phyloP scores from a whole-genome alignment of 2,329 filamentous ascomycete genomes.

The Pyrenophora graminea region DNA sequence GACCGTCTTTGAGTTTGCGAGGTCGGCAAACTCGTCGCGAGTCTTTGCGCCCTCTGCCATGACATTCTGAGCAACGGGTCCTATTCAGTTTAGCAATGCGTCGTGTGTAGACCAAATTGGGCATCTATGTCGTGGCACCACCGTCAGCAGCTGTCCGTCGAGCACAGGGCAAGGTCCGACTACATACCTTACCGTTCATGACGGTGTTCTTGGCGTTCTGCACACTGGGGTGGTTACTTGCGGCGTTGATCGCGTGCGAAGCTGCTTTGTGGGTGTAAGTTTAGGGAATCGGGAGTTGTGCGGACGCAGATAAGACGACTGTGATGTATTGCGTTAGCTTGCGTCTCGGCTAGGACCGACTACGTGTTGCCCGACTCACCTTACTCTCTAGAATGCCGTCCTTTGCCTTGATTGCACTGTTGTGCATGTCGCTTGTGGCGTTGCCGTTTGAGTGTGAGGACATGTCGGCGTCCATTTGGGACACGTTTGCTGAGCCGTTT shows the following conservation, averaged over 20 bases:
- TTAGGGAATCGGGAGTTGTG: conserved; percentile 34
- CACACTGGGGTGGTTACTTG: conserved; percentile 55
- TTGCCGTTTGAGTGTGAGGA: conserved; percentile 27
- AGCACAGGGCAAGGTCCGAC: conserved; percentile 5
- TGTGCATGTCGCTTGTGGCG: conserved; percentile 22
- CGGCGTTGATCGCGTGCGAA: conserved; percentile 53
- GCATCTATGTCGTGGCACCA: conserved; percentile 36
- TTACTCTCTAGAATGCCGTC: conserved; percentile 49
- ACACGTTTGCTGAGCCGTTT: background rate
- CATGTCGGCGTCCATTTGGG: conserved; percentile 22
- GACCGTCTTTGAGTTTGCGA: conserved; percentile 58
- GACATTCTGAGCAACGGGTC: conserved; percentile 61
- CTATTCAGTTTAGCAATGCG: conserved; percentile 42
- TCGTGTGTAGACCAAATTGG: conserved; percentile 20
- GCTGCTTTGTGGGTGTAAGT: conserved; percentile 51
- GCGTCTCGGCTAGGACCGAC: conserved; percentile 40
- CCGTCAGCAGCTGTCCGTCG: conserved; percentile 29
- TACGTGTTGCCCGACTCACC: conserved; percentile 44
- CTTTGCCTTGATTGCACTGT: conserved; percentile 40
- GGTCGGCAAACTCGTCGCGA: conserved; percentile 61
- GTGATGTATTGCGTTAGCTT: conserved; percentile 43
- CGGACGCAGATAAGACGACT: conserved; percentile 44
- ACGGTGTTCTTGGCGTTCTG: conserved; percentile 52
- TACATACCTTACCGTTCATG: conserved; percentile 51
- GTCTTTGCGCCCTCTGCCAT: conserved; percentile 62